phyloP scores from a whole-genome alignment of 495 filamentous ascomycete species.

The Neurospora sp. region DNA sequence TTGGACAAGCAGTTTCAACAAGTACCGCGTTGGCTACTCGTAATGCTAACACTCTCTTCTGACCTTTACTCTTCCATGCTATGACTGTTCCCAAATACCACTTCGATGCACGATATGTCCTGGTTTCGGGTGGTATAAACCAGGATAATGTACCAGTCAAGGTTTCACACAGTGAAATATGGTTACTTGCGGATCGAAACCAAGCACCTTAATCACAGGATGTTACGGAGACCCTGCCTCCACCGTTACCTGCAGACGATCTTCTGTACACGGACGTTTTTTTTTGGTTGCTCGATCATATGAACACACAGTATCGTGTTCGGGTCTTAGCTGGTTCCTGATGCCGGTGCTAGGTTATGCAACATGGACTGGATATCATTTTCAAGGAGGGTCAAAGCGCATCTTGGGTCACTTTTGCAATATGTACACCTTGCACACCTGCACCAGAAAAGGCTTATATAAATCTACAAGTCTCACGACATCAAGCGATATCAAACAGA shows the following conservation, averaged over 20 bases:
- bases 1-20: not conserved
- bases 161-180: not conserved
- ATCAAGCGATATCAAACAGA: not conserved
- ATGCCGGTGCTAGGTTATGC: not conserved
- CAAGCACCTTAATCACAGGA: not conserved
- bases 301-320: not conserved
- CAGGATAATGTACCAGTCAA: not conserved
- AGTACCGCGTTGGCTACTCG: not conserved
- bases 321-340: not conserved
- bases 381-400: not conserved
- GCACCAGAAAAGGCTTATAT: not conserved
- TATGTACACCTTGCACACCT: not conserved
- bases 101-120: not conserved
- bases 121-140: not conserved
- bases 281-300: not conserved
- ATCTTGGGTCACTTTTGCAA: not conserved
- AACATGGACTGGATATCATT: not conserved
- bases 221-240: not conserved
- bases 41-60: not conserved
- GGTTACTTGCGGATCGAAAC: not conserved
- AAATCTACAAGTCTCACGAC: not conserved
- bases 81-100: not conserved
- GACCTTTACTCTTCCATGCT: not conserved
- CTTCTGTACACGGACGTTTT: not conserved
- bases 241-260: not conserved